phyloP scores from a whole-genome alignment of 148 eudicot genomes.

The Vaccinium darrowii region DNA sequence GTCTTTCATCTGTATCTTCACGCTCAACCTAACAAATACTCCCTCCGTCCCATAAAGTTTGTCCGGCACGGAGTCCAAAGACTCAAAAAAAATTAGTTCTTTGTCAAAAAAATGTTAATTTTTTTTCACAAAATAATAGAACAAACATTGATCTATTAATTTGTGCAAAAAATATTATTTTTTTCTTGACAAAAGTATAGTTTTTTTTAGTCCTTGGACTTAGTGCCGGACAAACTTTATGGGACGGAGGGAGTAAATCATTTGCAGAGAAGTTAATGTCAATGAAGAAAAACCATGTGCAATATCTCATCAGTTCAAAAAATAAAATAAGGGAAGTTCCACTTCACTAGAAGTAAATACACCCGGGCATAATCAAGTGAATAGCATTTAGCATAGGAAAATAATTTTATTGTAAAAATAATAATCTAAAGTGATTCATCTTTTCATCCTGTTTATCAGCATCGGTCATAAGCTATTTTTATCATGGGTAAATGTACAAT shows the following conservation, averaged over 20 bases:
- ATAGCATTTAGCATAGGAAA: not conserved
- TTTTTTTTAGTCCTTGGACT: too few species aligned
- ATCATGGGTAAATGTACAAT: not conserved
- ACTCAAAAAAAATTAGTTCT: too few species aligned
- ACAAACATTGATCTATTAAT: too few species aligned
- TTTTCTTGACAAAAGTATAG: too few species aligned
- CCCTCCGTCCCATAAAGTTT: too few species aligned
- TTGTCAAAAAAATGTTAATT: too few species aligned
- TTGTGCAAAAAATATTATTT: too few species aligned
- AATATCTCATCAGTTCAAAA: not conserved
- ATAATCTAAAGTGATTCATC: not conserved
- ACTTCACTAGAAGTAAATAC: not conserved
- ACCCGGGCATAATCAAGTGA: not conserved
- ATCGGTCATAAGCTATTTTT: not conserved
- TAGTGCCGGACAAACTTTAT: too few species aligned
- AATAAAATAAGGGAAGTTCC: not conserved
- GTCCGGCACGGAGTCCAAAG: too few species aligned
- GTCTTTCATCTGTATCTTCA: conserved; percentile 42
- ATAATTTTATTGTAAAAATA: not conserved
- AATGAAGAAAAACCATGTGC: not conserved
- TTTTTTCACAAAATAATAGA: too few species aligned
- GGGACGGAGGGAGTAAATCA: too few species aligned
- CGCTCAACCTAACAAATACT: conserved; percentile 56
- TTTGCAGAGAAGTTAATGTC: not conserved
- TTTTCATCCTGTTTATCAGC: not conserved